A percentile compares a stretch with the other conserved stretches of the same genome.
Evolutionary conservation across 495 filamentous ascomycete genomes (phyloP).

Genomic region (Baudoinia panamericana): DNA sequence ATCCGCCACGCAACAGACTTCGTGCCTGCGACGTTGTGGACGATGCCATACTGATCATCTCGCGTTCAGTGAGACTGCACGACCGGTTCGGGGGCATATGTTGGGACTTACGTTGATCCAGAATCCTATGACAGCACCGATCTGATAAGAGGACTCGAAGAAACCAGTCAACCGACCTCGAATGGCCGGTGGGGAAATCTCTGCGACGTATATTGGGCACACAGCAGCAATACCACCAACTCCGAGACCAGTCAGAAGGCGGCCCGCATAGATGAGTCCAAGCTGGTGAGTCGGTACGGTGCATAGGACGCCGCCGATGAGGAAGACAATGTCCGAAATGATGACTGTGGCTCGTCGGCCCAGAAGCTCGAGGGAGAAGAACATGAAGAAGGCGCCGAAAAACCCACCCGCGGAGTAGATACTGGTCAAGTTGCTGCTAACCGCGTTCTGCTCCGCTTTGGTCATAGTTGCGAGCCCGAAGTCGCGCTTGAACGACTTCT

Average conservation of each 20-base stretch:
- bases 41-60: conserved; percentile 7
- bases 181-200: conserved; percentile 5
- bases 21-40: conserved; percentile 5
- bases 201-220: conserved; percentile 12
- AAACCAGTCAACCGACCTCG: conserved; percentile 13
- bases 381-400: conserved; percentile 26
- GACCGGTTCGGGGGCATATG: no score
- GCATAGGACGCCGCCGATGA: conserved; percentile 21
- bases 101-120: not conserved
- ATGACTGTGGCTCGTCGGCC: conserved; percentile 24
- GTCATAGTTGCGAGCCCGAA: conserved; percentile 24
- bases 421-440: conserved; percentile 28
- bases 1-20: conserved; percentile 10
- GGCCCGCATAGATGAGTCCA: conserved; percentile 15
- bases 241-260: conserved; percentile 16
- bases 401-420: conserved; percentile 26
- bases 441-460: conserved; percentile 19
- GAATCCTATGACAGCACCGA: conserved; percentile 8
- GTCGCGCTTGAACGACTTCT: conserved; percentile 24
- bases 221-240: conserved; percentile 14
- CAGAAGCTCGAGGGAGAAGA: conserved; percentile 27
- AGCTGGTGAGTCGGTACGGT: conserved; percentile 14
- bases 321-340: conserved; percentile 21
- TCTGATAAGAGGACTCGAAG: conserved; percentile 6
- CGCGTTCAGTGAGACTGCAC: no score